Evolutionary conservation across 2,329 filamentous ascomycete genomes (phyloP).

Genomic region (Aspergillus sp.): DNA sequence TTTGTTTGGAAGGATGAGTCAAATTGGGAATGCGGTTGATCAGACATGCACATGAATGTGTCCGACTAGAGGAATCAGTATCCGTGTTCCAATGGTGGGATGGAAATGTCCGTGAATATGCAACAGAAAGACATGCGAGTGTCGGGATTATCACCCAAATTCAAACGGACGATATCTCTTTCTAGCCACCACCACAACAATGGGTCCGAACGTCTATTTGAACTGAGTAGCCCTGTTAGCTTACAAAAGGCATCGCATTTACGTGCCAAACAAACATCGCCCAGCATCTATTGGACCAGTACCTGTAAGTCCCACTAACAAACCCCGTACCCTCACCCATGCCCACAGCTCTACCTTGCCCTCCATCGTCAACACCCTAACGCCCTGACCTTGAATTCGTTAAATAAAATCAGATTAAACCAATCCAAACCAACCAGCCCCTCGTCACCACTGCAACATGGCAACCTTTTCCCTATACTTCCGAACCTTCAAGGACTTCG

Average conservation of each 20-base stretch:
- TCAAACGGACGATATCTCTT: not conserved
- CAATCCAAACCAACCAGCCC: not conserved
- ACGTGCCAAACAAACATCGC: not conserved
- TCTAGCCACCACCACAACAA: not conserved
- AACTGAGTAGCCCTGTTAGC: not conserved
- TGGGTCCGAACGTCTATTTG: not conserved
- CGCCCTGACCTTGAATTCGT: not conserved
- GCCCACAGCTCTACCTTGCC: not conserved
- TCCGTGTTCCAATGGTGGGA: too few species aligned
- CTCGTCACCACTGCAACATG: not conserved
- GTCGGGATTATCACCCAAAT: too few species aligned
- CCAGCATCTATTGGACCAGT: not conserved
- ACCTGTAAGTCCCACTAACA: not conserved
- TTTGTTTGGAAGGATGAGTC: not conserved
- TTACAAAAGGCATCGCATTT: not conserved
- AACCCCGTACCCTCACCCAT: not conserved
- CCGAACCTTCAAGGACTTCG: slow-evolving; percentile 16
- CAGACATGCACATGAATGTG: too few species aligned
- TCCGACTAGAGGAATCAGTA: too few species aligned
- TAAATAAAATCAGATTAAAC: too few species aligned
- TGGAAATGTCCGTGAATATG: too few species aligned
- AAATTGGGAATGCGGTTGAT: not conserved
- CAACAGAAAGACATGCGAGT: too few species aligned
- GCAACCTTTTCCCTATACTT: not conserved
- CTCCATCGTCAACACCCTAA: not conserved